Evolutionary conservation across 192 early-diverging fungal genomes (phyloP).

Genomic region (Lunasporangiospora selenospora): DNA sequence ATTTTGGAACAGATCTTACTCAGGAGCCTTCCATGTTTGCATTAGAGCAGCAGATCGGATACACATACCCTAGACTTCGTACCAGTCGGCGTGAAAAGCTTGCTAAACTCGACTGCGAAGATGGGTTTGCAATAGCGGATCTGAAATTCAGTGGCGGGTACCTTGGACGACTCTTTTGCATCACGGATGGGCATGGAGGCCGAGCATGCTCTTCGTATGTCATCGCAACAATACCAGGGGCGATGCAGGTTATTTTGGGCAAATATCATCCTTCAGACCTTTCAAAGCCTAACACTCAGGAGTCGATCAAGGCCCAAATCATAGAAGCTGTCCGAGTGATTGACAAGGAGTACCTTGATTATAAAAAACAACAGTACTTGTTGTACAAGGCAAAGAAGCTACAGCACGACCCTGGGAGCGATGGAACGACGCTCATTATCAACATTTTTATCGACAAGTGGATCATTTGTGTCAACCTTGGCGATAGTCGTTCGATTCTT

Average conservation of each 20-base stretch:
- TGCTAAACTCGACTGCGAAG: conserved; percentile 61
- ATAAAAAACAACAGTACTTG: conserved; percentile 55
- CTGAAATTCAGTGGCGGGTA: conserved; percentile 40
- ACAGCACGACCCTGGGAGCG: conserved; percentile 51
- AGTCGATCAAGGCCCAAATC: conserved; percentile 50
- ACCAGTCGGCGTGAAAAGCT: conserved; percentile 51
- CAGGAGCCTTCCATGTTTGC: conserved; percentile 57
- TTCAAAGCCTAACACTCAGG: conserved; percentile 41
- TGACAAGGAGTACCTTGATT: conserved; percentile 60
- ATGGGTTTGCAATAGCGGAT: conserved; percentile 59
- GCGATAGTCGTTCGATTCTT: conserved; percentile 62
- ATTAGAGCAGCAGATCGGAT: conserved; percentile 61
- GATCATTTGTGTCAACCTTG: conserved; percentile 62
- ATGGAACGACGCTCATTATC: conserved; percentile 60
- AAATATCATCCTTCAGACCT: conserved; percentile 46
- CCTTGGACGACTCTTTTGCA: conserved; percentile 55
- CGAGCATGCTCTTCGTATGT: conserved; percentile 62
- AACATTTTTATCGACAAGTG: conserved; percentile 62
- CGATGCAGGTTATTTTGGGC: conserved; percentile 52
- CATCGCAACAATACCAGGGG: conserved; percentile 51
- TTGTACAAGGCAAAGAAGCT: conserved; percentile 36
- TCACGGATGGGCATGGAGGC: conserved; percentile 67
- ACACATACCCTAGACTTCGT: conserved; percentile 61
- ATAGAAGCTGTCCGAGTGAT: conserved; percentile 50
- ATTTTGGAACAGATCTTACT: conserved; percentile 46